Evolutionary conservation across 805 yeast species (phyloP).

Genomic region (Jamesozyma piceae): DNA sequence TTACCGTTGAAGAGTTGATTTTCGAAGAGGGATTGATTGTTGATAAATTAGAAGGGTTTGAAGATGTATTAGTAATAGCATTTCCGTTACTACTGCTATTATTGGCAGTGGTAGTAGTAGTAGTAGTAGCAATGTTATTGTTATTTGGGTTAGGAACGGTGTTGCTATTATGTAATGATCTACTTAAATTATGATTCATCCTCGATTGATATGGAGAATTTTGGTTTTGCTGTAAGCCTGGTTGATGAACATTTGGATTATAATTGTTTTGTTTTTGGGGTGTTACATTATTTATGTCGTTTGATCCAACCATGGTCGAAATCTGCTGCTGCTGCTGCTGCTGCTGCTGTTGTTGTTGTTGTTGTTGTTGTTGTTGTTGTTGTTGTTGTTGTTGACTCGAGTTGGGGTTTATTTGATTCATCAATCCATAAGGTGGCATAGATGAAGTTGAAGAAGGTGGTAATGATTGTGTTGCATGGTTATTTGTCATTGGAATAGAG

Average conservation of each 20-base stretch:
- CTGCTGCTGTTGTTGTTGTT: conserved; percentile 1
- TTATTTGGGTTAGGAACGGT: too few species aligned
- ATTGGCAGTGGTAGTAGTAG: not conserved
- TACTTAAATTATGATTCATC: not conserved
- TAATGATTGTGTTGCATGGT: conserved; percentile 7
- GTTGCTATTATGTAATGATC: not conserved
- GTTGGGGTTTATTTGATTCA: conserved; percentile 5
- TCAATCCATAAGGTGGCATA: conserved; percentile 9
- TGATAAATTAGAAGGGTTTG: not conserved
- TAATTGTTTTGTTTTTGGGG: conserved; percentile 1
- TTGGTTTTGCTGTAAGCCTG: not conserved
- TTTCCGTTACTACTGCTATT: not conserved
- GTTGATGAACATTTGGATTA: not conserved
- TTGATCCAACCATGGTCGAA: conserved; percentile 1
- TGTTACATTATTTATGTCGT: not conserved
- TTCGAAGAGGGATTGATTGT: not conserved
- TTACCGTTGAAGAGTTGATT: conserved; percentile 3
- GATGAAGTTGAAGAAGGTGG: conserved; percentile 13
- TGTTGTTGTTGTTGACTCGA: not conserved
- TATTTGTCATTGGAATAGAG: conserved; percentile 1
- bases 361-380: conserved; percentile 1
- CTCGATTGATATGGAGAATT: conserved; percentile 5
- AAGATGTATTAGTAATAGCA: not conserved
- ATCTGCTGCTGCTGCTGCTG: not conserved
- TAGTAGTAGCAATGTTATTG: not conserved